These are phyloP conservation scores for Trypanosomatidae sp. DNA, from an alignment of 208 protist genomes.

Conservation along the genomic window DNA sequence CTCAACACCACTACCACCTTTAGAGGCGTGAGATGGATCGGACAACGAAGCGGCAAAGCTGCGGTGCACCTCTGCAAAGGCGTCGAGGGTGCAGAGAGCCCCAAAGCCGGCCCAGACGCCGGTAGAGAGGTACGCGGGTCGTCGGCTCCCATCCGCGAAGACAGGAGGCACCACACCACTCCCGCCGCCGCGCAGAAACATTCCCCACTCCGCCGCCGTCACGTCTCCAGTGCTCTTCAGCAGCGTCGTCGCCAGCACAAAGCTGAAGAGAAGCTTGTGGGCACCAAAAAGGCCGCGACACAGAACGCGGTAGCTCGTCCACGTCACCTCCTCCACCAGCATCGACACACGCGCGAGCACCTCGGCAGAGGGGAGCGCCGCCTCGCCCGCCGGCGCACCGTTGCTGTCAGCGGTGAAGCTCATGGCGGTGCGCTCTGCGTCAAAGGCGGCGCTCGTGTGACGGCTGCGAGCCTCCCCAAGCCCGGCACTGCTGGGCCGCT, in stretches of 20 bases:
- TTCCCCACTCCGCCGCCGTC: slow-evolving; percentile 76
- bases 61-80: slow-evolving; percentile 82
- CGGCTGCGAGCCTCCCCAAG: not conserved
- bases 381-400: not conserved
- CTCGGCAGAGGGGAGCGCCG: slow-evolving; percentile 15
- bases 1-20: not conserved
- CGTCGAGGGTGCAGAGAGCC: slow-evolving; percentile 65
- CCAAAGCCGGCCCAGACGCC: slow-evolving; percentile 92
- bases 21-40: not conserved
- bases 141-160: slow-evolving; percentile 20
- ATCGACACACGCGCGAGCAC: slow-evolving; percentile 67
- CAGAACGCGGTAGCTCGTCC: slow-evolving; percentile 88
- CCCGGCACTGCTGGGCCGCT: not conserved
- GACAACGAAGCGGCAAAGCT: slow-evolving; percentile 53
- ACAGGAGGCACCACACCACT: slow-evolving; percentile 30
- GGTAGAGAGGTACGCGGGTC: slow-evolving; percentile 87
- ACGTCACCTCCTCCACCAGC: slow-evolving; percentile 79
- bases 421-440: too few species aligned
- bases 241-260: slow-evolving; percentile 88
- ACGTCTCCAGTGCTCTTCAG: slow-evolving; percentile 55
- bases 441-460: not conserved
- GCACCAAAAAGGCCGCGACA: slow-evolving; percentile 95
- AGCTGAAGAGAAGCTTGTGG: slow-evolving; percentile 95
- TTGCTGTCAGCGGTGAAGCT: not conserved
- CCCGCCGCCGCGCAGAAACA: slow-evolving; percentile 80